Percentiles rank a stretch among this genome's conserved stretches.
Evolutionary conservation across 2,329 filamentous ascomycete species (phyloP).

Genomic region (Blastomyces parvus): DNA sequence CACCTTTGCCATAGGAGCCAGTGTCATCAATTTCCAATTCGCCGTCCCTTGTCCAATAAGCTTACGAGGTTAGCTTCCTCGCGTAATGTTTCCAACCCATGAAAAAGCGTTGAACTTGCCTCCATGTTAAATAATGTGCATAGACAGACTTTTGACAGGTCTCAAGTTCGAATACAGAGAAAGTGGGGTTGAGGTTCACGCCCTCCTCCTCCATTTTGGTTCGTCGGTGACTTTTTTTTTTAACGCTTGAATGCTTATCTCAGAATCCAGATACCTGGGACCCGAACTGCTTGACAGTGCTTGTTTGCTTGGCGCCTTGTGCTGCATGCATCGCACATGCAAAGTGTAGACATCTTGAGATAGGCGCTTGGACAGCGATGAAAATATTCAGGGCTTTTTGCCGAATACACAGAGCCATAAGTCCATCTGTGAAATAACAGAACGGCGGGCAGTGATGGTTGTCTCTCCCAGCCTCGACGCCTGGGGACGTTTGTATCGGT

Average conservation of each 20-base stretch:
- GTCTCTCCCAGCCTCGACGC: background rate
- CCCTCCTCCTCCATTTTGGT: background rate
- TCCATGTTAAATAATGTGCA: no score
- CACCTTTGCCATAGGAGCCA: background rate
- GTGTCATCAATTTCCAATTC: background rate
- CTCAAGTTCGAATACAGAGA: background rate
- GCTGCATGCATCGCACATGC: background rate
- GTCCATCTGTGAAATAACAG: background rate
- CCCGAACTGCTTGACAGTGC: background rate
- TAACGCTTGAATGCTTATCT: background rate
- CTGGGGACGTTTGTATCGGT: background rate
- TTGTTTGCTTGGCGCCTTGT: background rate
- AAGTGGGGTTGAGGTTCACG: background rate
- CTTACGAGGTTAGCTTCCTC: background rate
- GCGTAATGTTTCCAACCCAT: background rate
- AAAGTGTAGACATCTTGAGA: background rate
- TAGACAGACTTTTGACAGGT: background rate
- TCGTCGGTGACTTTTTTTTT: slow-evolving; percentile 2
- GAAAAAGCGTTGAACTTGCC: background rate
- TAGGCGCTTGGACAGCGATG: background rate
- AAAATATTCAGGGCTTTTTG: background rate
- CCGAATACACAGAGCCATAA: background rate
- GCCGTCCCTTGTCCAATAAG: background rate
- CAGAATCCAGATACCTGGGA: background rate
- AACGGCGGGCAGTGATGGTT: background rate